Percentiles rank a stretch among this genome's conserved stretches.
Evolutionary conservation across 2,329 filamentous ascomycete species (phyloP).

Genomic region (Nemania sp.): DNA sequence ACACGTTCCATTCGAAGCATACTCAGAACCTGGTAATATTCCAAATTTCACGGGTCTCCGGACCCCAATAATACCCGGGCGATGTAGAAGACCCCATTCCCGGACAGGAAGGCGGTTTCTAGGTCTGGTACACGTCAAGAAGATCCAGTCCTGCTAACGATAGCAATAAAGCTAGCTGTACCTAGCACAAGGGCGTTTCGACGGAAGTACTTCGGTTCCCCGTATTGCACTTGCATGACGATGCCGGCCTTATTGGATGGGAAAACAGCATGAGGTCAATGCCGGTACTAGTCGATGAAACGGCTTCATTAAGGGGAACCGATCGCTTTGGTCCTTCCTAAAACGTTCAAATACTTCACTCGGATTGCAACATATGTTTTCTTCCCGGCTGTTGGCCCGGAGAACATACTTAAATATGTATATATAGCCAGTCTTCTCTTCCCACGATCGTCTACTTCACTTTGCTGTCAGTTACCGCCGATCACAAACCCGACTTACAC

Average conservation of each 20-base stretch:
- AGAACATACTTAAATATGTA: neutral
- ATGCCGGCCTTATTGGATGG: neutral
- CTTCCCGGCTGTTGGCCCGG: no score
- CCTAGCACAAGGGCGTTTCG: neutral
- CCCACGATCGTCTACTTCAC: neutral
- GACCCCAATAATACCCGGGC: neutral
- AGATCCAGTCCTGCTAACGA: constrained; percentile 18
- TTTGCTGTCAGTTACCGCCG: neutral
- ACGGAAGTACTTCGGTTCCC: neutral
- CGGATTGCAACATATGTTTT: constrained; percentile 17
- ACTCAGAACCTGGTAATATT: neutral
- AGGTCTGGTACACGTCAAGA: neutral
- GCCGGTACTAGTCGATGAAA: neutral
- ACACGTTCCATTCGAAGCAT: neutral
- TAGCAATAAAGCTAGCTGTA: neutral
- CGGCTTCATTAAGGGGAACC: neutral
- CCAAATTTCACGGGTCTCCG: neutral
- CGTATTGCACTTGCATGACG: neutral
- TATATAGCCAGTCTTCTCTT: neutral
- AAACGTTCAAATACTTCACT: constrained; percentile 9
- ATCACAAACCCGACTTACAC: no score
- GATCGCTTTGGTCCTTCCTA: constrained; percentile 18
- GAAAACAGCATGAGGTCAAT: neutral
- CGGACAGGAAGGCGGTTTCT: constrained; percentile 15
- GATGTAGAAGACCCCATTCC: neutral